Base-by-base conservation (phyloP, 495 filamentous ascomycete genomes). In the Penicillium simplicissimum region DNA sequence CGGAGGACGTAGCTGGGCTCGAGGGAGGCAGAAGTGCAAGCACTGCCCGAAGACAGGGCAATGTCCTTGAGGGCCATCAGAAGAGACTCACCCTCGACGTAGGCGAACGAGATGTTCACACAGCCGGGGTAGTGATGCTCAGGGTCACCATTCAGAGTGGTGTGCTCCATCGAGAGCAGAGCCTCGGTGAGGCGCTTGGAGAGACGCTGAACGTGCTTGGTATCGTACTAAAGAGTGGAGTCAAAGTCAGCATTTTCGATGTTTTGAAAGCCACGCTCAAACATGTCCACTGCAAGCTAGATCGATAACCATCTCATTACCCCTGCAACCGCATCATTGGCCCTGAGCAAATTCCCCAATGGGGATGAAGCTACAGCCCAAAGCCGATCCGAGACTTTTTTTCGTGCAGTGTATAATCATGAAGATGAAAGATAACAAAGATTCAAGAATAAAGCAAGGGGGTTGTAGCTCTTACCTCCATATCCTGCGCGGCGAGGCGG, bases 11-110 rank as follows among this genome's bases (percentile, higher is more conserved):
- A 98, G 74, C 90, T 94, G 19, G 95, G 95, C 75, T 98, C 95
- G 36, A 98, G 77, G 28, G 96, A 98, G 2, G 96, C 94, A 21
- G 94, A 97, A 10, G 95, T 98, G 76, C 95, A 98, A 8, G 95
- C 95, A 69, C 92, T 97, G 54, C 95, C 95, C 2, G 96, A 98
- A 40, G 95, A 98, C 15, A 98, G 81, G 0, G 95, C 95, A 79
- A 98, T 96, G 69, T 98, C 96, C 76, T 98, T 98, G 55, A 98
- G 80, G 2, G 95, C 95, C 95, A 98, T 98, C 57, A 98, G 84
- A 5, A 98, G 88, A 6, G 94, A 97, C 74, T 98, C 95, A 57
- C 95, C 95, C 76, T 98, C 95, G 17, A 98, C 90, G 71, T 98
- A 98, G 43, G 95, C 95, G 68, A 98, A 98, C 6, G 95, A 98